phyloP scores from a whole-genome alignment of 73 alveolate species.

The Paramecium octaurelia region DNA sequence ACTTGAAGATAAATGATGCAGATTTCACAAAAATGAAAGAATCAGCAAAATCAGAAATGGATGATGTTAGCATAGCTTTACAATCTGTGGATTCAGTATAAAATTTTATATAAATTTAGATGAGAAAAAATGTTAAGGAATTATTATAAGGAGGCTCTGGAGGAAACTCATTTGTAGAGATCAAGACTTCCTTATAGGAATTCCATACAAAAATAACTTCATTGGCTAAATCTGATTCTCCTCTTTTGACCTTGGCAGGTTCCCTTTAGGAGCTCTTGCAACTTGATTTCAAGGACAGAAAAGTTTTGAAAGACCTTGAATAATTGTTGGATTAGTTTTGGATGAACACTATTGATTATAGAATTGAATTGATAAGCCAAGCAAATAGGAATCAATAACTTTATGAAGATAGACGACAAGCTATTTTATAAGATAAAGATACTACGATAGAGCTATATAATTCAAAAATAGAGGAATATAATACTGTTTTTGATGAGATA shows the following conservation, averaged over 20 bases:
- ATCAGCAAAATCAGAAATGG: background rate
- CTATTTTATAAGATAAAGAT: background rate
- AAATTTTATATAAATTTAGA: background rate
- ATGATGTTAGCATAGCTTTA: constrained; percentile 10
- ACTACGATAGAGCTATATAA: background rate
- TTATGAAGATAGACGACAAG: constrained; percentile 8
- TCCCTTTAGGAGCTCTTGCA: background rate
- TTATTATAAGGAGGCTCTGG: background rate
- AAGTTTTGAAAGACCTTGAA: background rate
- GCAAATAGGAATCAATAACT: constrained; percentile 15
- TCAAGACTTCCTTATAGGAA: background rate
- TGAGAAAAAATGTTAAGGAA: background rate
- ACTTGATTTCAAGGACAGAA: constrained; percentile 5
- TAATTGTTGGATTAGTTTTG: constrained; percentile 13
- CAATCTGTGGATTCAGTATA: background rate
- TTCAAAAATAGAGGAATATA: constrained; percentile 28
- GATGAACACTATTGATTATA: constrained; percentile 12
- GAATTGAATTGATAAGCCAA: background rate
- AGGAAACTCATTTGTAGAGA: constrained; percentile 21
- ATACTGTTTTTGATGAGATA: background rate
- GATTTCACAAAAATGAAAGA: constrained; percentile 4
- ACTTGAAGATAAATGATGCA: background rate
- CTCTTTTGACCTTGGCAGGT: background rate
- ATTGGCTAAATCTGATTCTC: constrained; percentile 30
- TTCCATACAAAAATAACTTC: background rate